phyloP scores from a whole-genome alignment of 768 basidiomycete species.

The Termitomyces bulborhizus region DNA sequence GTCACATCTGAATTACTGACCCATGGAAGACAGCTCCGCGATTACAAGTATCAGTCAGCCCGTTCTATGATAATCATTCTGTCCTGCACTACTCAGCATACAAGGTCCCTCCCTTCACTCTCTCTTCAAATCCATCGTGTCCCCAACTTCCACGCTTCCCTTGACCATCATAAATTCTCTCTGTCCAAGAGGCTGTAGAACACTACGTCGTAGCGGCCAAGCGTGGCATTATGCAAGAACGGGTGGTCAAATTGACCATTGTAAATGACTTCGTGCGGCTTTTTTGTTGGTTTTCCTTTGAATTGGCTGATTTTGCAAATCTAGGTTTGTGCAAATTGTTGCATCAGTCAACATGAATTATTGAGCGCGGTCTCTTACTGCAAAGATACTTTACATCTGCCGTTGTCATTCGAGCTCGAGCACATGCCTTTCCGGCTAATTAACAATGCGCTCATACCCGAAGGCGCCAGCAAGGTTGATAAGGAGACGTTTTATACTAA shows the following conservation, averaged over 20 bases:
- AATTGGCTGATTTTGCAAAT: slow-evolving; percentile 2
- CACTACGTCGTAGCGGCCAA: slow-evolving; percentile 2
- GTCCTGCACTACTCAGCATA: slow-evolving; percentile 11
- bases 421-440: slow-evolving; percentile 49
- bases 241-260: slow-evolving; percentile 40
- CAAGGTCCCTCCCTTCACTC: slow-evolving; percentile 10
- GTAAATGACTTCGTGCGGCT: slow-evolving; percentile 41
- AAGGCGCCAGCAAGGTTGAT: slow-evolving; percentile 31
- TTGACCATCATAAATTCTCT: neutral
- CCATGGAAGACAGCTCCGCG: slow-evolving; percentile 10
- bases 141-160: neutral
- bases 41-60: slow-evolving; percentile 19
- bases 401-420: slow-evolving; percentile 44
- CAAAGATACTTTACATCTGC: slow-evolving; percentile 41
- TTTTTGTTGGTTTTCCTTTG: slow-evolving; percentile 1
- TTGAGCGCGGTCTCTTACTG: slow-evolving; percentile 41
- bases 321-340: slow-evolving; percentile 48
- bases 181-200: neutral
- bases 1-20: slow-evolving; percentile 12
- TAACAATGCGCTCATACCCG: slow-evolving; percentile 27
- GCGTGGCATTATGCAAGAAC: slow-evolving; percentile 28
- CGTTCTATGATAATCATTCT: slow-evolving; percentile 22
- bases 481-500: slow-evolving; percentile 35
- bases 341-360: slow-evolving; percentile 46
- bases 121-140: neutral